These are phyloP conservation scores for Podosphaera aphanis DNA, from an alignment of 2,329 filamentous ascomycete species.

Conservation along the genomic window DNA sequence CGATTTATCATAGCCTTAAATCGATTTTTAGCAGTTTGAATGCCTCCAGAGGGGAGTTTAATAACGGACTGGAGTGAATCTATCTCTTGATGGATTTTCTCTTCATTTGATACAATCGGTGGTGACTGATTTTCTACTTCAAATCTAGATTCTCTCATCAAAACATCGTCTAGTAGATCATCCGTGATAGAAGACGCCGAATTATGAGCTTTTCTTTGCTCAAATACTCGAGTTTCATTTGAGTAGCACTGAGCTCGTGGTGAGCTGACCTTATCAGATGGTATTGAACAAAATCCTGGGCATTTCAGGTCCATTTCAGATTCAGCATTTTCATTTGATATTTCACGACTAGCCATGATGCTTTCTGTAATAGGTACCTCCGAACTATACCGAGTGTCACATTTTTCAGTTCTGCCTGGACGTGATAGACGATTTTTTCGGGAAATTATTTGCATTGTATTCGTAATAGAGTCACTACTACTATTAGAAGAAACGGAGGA, in stretches of 20 bases:
- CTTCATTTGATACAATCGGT: background rate
- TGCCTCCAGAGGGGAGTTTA: background rate
- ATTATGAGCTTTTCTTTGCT: background rate
- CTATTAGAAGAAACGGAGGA: background rate
- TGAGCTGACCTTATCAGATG: background rate
- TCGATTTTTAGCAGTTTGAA: constrained; percentile 2
- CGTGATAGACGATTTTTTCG: background rate
- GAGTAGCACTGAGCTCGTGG: background rate
- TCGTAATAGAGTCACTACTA: background rate
- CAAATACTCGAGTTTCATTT: background rate
- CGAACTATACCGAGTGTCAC: background rate
- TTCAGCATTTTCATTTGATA: background rate
- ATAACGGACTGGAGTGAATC: background rate
- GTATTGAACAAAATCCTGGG: background rate
- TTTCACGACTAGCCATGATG: background rate
- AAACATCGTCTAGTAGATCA: background rate
- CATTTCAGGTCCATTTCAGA: background rate
- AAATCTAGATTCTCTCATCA: background rate
- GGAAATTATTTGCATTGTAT: background rate
- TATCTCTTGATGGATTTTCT: background rate
- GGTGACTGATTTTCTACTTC: background rate
- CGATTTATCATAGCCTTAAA: constrained; percentile 5
- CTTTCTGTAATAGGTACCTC: background rate
- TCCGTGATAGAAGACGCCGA: background rate
- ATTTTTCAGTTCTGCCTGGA: background rate